Base-by-base conservation (phyloP, 225 moss, liverwort and hornwort species). In the Anthoceros angustus region DNA sequence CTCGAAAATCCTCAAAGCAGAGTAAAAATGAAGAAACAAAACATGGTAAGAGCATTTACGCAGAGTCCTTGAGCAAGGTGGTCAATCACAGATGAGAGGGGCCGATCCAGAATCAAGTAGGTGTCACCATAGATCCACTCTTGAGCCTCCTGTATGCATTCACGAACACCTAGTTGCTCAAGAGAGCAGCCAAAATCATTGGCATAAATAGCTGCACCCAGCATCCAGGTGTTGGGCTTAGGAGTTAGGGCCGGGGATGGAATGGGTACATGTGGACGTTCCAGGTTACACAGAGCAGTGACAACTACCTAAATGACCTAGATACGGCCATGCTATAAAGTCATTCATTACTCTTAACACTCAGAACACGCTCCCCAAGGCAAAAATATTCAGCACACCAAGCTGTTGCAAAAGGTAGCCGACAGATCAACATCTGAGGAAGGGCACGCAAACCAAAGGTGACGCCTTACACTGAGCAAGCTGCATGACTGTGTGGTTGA, bases 181-280 rank as follows among this genome's bases (percentile, higher is more conserved):
- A 89, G 82, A 41, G 93, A 87, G 78, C 89, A 89, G 68, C 93
- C 93, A 77, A 87, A 93, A 75, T 93, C 93, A 79, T 93, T 93
- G 65, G 85, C 93, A 77, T 89, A 93, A 64, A 93, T 86, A 62
- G 87, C 93, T 93, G 77, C 72, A 72, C 74, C 60, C 66, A 32
- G 32, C 32, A 32, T 32, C 32, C 32, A 32, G 32, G 32, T 1
- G 32, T 32, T 32, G 32, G 32, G 32, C 1, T 32, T 32, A 32
- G 32, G 32, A 32, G 32, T 32, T 32, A 32, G 32, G 32, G 32
- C 32, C 32, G 32, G 2, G 32, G 32, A 32, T 32, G 32, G 32
- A 32, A 32, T 32, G 32, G 32, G 32, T 32, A 32, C 32, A 32
- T 32, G 32, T 32, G 32, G 32, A 32, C 32, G 32, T 32, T 32